These are phyloP conservation scores for Plasmodium vivax DNA, from an alignment of 169 alveolate species.

Conservation along the genomic window DNA sequence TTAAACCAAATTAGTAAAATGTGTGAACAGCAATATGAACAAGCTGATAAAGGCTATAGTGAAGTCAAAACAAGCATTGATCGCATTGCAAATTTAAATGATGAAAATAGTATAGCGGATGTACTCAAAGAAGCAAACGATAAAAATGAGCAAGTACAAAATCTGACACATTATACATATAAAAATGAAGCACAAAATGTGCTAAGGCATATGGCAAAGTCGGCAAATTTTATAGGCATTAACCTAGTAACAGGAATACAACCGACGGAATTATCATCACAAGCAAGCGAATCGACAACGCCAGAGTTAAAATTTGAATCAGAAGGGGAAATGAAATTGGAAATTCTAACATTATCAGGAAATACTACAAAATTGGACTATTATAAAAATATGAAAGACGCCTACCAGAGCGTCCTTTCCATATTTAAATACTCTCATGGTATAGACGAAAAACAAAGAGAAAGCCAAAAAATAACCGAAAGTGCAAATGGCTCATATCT, in stretches of 20 bases:
- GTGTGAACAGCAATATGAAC: neutral
- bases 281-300: neutral
- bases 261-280: neutral
- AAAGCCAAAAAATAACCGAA: neutral
- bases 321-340: neutral
- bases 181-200: constrained; percentile 9
- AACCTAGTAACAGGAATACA: neutral
- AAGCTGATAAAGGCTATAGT: neutral
- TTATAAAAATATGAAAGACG: neutral
- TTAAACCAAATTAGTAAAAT: neutral
- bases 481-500: neutral
- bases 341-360: neutral
- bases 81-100: neutral
- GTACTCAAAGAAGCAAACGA: neutral
- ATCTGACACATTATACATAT: neutral
- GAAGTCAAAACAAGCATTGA: neutral
- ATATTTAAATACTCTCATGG: neutral
- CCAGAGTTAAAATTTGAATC: neutral
- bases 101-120: neutral
- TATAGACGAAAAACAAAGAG: neutral
- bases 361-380: neutral
- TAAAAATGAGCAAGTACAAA: neutral
- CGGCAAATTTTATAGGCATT: constrained; percentile 14
- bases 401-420: neutral
- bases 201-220: neutral